Conservation (phyloP, 495 filamentous ascomycete genomes). For the Lasiosphaeria hispida region DNA sequence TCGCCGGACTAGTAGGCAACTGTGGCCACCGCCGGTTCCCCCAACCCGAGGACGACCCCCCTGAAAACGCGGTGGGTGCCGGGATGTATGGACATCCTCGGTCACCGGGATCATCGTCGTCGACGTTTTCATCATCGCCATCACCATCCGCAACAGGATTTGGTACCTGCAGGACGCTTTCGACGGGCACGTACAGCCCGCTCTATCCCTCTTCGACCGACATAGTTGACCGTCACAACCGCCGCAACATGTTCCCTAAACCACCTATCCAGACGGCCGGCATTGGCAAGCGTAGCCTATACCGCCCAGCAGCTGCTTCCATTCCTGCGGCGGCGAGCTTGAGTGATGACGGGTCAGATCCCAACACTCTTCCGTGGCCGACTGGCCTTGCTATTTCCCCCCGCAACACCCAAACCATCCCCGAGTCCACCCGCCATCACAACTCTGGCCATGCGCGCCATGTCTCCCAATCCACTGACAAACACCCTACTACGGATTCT, state of each 20-base stretch:
- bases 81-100: background rate
- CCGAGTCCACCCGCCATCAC: background rate
- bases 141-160: background rate
- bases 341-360: too few relatives aligned
- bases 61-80: background rate
- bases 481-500: too few relatives aligned
- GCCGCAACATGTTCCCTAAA: background rate
- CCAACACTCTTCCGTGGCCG: background rate
- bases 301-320: too few relatives aligned
- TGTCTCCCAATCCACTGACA: too few relatives aligned
- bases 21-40: slow-evolving; percentile 9
- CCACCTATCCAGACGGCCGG: slow-evolving; percentile 10
- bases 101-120: background rate
- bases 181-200: slow-evolving; percentile 10
- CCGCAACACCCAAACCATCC: background rate
- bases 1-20: slow-evolving; percentile 11
- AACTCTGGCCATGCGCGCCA: too few relatives aligned
- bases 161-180: slow-evolving; percentile 3
- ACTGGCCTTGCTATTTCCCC: background rate
- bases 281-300: background rate
- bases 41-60: background rate
- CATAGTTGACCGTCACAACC: background rate
- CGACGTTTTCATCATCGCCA: background rate
- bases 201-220: background rate
- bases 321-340: too few relatives aligned